Evolutionary conservation across 2,329 filamentous ascomycete species (phyloP), one percentile per base, ranked within the genome.

Genomic region (Pyrenochaeta sp.): DNA sequence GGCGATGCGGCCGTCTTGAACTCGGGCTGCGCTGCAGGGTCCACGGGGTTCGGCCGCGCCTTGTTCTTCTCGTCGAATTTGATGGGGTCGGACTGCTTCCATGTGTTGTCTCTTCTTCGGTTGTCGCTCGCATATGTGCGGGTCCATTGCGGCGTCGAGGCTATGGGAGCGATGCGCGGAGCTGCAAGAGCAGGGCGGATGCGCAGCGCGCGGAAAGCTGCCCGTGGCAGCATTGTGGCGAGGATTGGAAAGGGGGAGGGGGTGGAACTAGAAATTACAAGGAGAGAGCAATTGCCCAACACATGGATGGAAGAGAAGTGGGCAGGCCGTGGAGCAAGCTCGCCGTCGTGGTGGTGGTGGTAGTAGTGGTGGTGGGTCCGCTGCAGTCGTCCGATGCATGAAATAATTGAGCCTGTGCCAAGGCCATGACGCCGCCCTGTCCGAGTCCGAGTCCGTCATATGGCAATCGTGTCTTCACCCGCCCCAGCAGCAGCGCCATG

Each of bases 41-140:
- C 68, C 54, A 65, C 67, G 49, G 69, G 69, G 49, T 59, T 67
- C 5, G 67, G 58, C 27, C 48, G 58, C 42, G 68, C 50, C 58
- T 72, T 73, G 59, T 66, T 64, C 24, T 58, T 50, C 34, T 71
- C 67, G 32, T 64, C 72, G 58, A 80, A 77, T 51, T 77, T 78
- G 62, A 80, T 77, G 46, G 73, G 67, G 61, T 79, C 77, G 30
- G 74, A 62, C 0, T 72, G 73, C 59, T 78, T 79, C 78, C 78
- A 80, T 47, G 77, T 78, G 61, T 78, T 71, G 57, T 79, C 73
- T 55, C 76, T 65, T 69, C 8, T 61, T 34, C 60, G 57, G 46
- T 57, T 58, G 49, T 48, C 62, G 43, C 62, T 65, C 40, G 69
- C 69, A 56, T 73, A 69, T 56, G 64, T 54, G 62, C 69, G 72